Base-by-base conservation (phyloP, 2,329 filamentous ascomycete species). In the Talaromyces verruculosus region DNA sequence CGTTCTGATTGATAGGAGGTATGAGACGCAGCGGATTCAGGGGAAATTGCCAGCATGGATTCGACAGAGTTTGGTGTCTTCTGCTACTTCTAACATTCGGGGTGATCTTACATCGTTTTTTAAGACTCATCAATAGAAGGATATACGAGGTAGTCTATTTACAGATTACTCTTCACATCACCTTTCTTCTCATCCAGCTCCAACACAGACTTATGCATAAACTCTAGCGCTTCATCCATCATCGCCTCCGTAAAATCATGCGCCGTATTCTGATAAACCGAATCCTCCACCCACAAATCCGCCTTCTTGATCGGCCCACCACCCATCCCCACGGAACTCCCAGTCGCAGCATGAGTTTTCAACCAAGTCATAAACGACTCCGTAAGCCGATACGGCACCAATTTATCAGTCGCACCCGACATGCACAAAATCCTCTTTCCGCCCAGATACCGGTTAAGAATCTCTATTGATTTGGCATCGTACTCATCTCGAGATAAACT, bases 11-110 rank as follows among this genome's bases (percentile, higher is more conserved):
- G 95, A 99, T 78, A 83, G 85, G 69, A 84, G 95, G 61, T 99
- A 95, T 78, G 86, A 84, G n/a, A 87, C 85, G 33, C 83, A 87
- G 59, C 85, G 90, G 63, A 92, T 98, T 67, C 85, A 87, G 71
- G 80, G 78, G 28, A 98, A 97, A 79, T 78, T 99, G 70, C 95
- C 95, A 0, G 88, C 86, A 1, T 99, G 95, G 95, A 98, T 99
- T 72, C 85, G 85, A 70, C 86, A 84, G 11, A 92, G 91, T 41
- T 78, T 96, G 67, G 67, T 71, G 45, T 67, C 69, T 37, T 64
- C 69, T 59, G 63, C 69, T 17, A 68, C 72, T 28, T 70, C 72
- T 15, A 63, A 57, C 61, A 72, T 71, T 2, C 70, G 76, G 7
- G 70, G 74, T 37, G 72, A 72, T 41, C 69, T 80, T 19, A 69